Percentiles rank a stretch among this genome's conserved stretches.
Evolutionary conservation across 192 early-diverging fungal genomes (phyloP).

Genomic region (Entomortierella lignicola): DNA sequence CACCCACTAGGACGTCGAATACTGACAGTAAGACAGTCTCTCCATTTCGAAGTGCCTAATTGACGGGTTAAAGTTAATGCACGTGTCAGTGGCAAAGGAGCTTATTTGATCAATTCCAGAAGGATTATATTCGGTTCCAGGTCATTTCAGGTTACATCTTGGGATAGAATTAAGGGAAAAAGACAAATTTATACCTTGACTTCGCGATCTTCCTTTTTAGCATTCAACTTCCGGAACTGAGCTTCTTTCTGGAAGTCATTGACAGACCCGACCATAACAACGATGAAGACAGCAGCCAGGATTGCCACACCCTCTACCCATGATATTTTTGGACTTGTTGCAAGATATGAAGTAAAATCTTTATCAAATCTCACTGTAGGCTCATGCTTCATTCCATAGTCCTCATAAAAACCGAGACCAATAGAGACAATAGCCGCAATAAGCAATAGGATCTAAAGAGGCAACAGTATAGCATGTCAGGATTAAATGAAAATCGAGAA

Average conservation of each 20-base stretch:
- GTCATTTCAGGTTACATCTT: background rate
- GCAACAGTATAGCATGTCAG: no score
- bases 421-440: slow-evolving; percentile 84
- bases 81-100: background rate
- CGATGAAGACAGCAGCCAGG: slow-evolving; percentile 82
- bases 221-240: slow-evolving; percentile 87
- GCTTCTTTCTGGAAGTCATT: slow-evolving; percentile 91
- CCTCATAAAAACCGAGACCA: slow-evolving; percentile 84
- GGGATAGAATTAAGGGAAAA: background rate
- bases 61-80: background rate
- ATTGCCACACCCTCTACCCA: slow-evolving; percentile 93
- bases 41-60: slow-evolving; percentile 77
- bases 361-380: slow-evolving; percentile 31
- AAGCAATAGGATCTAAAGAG: slow-evolving; percentile 72
- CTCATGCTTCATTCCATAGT: slow-evolving; percentile 61
- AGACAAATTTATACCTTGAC: slow-evolving; percentile 62
- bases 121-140: background rate
- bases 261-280: slow-evolving; percentile 79
- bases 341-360: slow-evolving; percentile 57
- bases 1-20: slow-evolving; percentile 89
- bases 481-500: no score
- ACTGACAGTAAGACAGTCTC: slow-evolving; percentile 76
- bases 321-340: slow-evolving; percentile 65
- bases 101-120: background rate
- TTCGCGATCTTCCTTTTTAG: slow-evolving; percentile 86